Evolutionary conservation across 2,329 filamentous ascomycete species (phyloP).

Genomic region (Beauveria rudraprayagi): DNA sequence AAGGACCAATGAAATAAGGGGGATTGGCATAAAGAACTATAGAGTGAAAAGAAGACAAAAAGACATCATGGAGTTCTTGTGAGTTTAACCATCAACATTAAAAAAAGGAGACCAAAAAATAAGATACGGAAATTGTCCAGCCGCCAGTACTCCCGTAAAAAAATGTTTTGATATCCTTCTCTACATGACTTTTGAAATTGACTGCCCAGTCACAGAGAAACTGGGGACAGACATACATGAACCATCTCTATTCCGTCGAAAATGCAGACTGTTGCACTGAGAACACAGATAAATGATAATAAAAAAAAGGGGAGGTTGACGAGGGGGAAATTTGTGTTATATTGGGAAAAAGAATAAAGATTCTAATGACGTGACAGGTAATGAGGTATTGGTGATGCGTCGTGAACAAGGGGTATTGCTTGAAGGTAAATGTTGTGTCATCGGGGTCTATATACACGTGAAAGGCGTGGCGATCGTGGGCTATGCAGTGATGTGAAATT

Average conservation of each 20-base stretch:
- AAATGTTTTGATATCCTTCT: constrained; percentile 18
- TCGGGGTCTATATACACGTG: constrained; percentile 32
- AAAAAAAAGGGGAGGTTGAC: neutral
- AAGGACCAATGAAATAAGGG: constrained; percentile 15
- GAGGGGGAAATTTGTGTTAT: neutral
- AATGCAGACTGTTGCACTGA: constrained; percentile 7
- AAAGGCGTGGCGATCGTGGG: constrained; percentile 29
- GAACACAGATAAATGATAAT: constrained; percentile 6
- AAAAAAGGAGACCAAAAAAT: constrained; percentile 14
- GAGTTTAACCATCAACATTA: constrained; percentile 10
- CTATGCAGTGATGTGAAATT: constrained; percentile 16
- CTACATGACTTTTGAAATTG: constrained; percentile 33
- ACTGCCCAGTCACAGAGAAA: constrained; percentile 19
- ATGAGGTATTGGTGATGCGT: constrained; percentile 23
- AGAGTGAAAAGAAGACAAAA: constrained; percentile 12
- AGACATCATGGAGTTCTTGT: constrained; percentile 2
- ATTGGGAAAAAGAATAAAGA: constrained; percentile 4
- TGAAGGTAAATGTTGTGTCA: constrained; percentile 27
- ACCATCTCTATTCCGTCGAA: constrained; percentile 30
- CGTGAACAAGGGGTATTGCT: constrained; percentile 28
- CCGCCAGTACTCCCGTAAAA: constrained; percentile 30
- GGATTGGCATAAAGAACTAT: neutral
- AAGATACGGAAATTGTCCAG: constrained; percentile 15
- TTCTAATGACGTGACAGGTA: constrained; percentile 14
- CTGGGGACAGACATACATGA: constrained; percentile 29